These are phyloP conservation scores for Phytophthora quininea DNA, from an alignment of 352 stramenopile genomes.

Conservation along the genomic window DNA sequence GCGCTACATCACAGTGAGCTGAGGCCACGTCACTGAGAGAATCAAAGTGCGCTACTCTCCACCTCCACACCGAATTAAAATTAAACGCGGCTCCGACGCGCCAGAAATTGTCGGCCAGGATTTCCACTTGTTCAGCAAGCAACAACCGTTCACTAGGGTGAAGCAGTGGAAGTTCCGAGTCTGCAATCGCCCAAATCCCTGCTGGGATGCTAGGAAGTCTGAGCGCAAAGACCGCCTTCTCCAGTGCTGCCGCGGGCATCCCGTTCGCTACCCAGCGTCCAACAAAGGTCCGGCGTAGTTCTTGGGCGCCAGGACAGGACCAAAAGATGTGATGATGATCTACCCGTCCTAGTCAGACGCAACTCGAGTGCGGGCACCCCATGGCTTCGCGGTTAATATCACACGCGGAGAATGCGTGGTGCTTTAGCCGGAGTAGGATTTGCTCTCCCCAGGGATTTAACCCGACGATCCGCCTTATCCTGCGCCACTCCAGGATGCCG, in stretches of 20 bases:
- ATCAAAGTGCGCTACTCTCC: constrained; percentile 1
- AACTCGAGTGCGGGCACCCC: background rate
- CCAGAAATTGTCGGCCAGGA: background rate
- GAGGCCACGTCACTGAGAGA: background rate
- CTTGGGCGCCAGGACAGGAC: background rate
- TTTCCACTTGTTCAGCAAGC: background rate
- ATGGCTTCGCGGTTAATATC: background rate
- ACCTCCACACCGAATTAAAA: constrained; percentile 1
- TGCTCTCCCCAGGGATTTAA: constrained; percentile 5
- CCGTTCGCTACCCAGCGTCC: background rate
- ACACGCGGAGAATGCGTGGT: background rate
- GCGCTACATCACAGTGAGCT: background rate
- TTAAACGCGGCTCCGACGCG: background rate
- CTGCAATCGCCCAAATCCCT: background rate
- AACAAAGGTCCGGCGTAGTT: background rate
- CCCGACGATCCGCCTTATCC: background rate
- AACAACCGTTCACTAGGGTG: background rate
- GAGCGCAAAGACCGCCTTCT: background rate
- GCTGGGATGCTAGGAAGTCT: background rate
- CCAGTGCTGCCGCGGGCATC: background rate
- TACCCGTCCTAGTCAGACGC: background rate
- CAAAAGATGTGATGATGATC: background rate
- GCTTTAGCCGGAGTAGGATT: background rate
- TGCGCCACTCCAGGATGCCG: background rate
- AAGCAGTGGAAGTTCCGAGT: background rate